Evolutionary conservation across 1,284 basidiomycete species (phyloP).

Genomic region (Cerrena zonata): DNA sequence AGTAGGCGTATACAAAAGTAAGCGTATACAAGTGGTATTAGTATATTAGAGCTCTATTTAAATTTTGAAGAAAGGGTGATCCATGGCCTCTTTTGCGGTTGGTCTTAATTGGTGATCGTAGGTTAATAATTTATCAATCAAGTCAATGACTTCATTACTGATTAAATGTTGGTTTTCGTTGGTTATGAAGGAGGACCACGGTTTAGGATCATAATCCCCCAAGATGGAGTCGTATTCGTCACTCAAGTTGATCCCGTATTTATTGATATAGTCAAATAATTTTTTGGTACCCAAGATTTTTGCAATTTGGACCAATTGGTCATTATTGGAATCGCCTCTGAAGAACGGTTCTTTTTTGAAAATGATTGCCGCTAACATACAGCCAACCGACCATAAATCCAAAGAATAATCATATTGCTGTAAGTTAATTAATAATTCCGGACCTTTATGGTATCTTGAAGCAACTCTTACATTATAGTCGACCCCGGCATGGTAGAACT

Average conservation of each 20-base stretch:
- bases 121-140: constrained; percentile 89
- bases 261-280: constrained; percentile 83
- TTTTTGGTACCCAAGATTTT: constrained; percentile 97
- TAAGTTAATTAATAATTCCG: constrained; percentile 95
- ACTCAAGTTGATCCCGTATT: constrained; percentile 91
- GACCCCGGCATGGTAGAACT: constrained; percentile 97
- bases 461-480: constrained; percentile 98
- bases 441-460: constrained; percentile 96
- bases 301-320: constrained; percentile 96
- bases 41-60: too few species aligned
- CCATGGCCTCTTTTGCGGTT: constrained; percentile 87
- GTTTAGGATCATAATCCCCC: constrained; percentile 90
- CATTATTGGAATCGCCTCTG: constrained; percentile 98
- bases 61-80: constrained; percentile 89
- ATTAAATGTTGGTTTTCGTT: constrained; percentile 95
- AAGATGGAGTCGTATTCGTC: constrained; percentile 82
- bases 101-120: constrained; percentile 97
- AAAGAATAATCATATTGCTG: constrained; percentile 95
- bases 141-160: constrained; percentile 96
- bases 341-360: constrained; percentile 99
- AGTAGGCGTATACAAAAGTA: too few species aligned
- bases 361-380: constrained; percentile 99
- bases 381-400: constrained; percentile 98
- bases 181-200: constrained; percentile 90
- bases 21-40: too few species aligned